phyloP scores from a whole-genome alignment of 2,329 filamentous ascomycete genomes.

The Emergomyces pasteurianus region DNA sequence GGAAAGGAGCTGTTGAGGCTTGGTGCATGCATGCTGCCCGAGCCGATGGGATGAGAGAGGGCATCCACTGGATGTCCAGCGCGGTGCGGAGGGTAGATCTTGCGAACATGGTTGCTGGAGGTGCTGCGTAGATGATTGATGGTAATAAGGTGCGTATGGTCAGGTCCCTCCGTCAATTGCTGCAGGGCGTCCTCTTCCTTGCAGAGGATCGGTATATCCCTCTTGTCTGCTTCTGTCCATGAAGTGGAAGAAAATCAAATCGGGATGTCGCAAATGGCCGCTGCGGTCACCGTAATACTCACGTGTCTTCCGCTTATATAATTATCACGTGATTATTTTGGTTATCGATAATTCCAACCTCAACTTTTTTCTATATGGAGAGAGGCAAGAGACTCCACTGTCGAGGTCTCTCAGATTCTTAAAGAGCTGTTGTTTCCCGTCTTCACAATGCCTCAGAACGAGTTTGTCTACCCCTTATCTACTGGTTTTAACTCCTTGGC shows the following conservation, averaged over 20 bases:
- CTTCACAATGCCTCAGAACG: constrained; percentile 29
- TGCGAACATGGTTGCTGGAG: constrained; percentile 23
- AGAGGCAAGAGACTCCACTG: neutral
- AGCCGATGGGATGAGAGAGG: constrained; percentile 16
- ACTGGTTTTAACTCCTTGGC: constrained; percentile 2
- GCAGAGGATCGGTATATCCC: neutral
- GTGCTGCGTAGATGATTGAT: neutral
- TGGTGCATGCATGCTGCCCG: constrained; percentile 35
- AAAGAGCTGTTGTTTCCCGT: neutral
- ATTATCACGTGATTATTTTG: constrained; percentile 1
- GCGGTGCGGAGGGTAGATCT: constrained; percentile 20
- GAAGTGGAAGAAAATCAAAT: constrained; percentile 23
- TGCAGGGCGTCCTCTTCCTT: neutral
- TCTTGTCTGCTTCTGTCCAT: constrained; percentile 5
- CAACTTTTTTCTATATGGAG: constrained; percentile 3
- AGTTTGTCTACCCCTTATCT: constrained; percentile 23
- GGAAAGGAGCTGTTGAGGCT: constrained; percentile 20
- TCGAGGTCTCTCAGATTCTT: neutral
- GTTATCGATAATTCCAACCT: neutral
- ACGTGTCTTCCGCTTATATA: constrained; percentile 14
- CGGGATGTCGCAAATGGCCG: constrained; percentile 18
- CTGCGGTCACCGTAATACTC: constrained; percentile 16
- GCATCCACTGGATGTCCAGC: constrained; percentile 12
- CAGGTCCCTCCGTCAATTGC: neutral
- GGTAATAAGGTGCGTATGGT: neutral